Evolutionary conservation across 1,139 yeast genomes (phyloP).

Genomic region (Taiozyma sp.): DNA sequence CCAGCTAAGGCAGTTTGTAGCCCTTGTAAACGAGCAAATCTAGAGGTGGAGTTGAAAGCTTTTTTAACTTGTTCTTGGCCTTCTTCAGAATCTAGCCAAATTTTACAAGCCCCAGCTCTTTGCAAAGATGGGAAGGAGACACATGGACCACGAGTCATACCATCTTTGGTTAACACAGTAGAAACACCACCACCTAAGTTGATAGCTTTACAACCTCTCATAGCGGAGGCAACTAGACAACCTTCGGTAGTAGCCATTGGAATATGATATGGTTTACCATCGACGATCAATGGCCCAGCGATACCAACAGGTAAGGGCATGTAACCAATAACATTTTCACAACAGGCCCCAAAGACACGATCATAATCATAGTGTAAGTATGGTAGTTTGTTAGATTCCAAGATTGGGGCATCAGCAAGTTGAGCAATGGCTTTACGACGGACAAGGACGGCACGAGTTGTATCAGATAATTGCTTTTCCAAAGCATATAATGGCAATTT

Average conservation of each 20-base stretch:
- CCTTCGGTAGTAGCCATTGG: constrained; percentile 99
- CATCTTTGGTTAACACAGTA: constrained; percentile 91
- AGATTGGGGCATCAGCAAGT: constrained; percentile 76
- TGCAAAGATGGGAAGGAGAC: constrained; percentile 77
- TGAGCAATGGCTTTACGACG: constrained; percentile 90
- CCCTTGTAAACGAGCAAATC: constrained; percentile 92
- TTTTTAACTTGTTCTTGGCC: constrained; percentile 79
- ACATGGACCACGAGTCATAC: constrained; percentile 99
- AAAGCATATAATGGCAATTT: constrained; percentile 89
- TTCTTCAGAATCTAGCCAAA: constrained; percentile 94
- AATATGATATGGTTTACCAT: constrained; percentile 79
- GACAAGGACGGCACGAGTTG: constrained; percentile 85
- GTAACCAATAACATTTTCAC: constrained; percentile 96
- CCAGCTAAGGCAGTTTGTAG: constrained; percentile 97
- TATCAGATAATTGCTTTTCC: constrained; percentile 85
- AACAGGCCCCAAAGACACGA: constrained; percentile 96
- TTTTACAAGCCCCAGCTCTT: constrained; percentile 92
- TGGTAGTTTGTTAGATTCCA: constrained; percentile 72
- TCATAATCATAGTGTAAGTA: constrained; percentile 84
- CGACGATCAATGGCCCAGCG: constrained; percentile 94
- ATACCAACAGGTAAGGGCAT: constrained; percentile 97
- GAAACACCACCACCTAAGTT: constrained; percentile 96
- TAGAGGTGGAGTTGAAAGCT: constrained; percentile 93
- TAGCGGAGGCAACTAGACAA: constrained; percentile 94
- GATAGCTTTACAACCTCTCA: constrained; percentile 98